Conservation (phyloP, 2,329 filamentous ascomycete species). For the Diaporthe vaccinii region DNA sequence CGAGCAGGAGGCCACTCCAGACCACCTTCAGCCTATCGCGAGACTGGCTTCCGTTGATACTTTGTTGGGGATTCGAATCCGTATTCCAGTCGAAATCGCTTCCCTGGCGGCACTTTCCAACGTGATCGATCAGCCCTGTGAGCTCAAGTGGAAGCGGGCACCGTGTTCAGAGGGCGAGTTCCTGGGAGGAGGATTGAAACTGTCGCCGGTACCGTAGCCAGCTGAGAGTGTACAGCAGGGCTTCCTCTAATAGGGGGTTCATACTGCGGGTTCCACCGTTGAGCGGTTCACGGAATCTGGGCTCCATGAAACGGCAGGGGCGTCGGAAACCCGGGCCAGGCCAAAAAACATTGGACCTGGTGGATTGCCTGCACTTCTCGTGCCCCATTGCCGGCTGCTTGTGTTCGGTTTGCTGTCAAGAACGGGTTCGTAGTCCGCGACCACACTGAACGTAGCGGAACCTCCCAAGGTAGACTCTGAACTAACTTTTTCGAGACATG, state of each 20-base stretch:
- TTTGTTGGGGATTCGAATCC: neutral
- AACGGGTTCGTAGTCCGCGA: slow-evolving; percentile 25
- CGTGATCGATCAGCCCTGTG: slow-evolving; percentile 7
- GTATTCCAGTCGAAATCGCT: neutral
- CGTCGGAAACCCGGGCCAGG: slow-evolving; percentile 21
- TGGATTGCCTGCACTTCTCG: slow-evolving; percentile 38
- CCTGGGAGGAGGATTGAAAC: slow-evolving; percentile 10
- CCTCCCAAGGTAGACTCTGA: slow-evolving; percentile 14
- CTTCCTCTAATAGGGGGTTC: slow-evolving; percentile 37
- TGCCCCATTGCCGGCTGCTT: slow-evolving; percentile 33
- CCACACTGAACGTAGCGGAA: slow-evolving; percentile 15
- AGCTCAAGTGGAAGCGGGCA: slow-evolving; percentile 6
- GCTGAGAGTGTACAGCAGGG: slow-evolving; percentile 26
- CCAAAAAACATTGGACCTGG: slow-evolving; percentile 39
- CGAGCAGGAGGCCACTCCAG: slow-evolving; percentile 11
- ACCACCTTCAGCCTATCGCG: slow-evolving; percentile 14
- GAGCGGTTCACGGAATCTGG: slow-evolving; percentile 33
- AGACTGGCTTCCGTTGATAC: neutral
- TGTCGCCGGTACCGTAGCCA: neutral
- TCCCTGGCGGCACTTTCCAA: neutral
- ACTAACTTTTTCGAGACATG: slow-evolving; percentile 17
- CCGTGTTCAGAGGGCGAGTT: slow-evolving; percentile 10
- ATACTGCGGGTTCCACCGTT: slow-evolving; percentile 33
- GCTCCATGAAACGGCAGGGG: slow-evolving; percentile 38
- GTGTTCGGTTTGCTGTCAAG: slow-evolving; percentile 37